Percentiles rank a stretch among this genome's conserved stretches.
Conservation (phyloP, 1,284 basidiomycete species). For the Cystobasidium sp. region DNA sequence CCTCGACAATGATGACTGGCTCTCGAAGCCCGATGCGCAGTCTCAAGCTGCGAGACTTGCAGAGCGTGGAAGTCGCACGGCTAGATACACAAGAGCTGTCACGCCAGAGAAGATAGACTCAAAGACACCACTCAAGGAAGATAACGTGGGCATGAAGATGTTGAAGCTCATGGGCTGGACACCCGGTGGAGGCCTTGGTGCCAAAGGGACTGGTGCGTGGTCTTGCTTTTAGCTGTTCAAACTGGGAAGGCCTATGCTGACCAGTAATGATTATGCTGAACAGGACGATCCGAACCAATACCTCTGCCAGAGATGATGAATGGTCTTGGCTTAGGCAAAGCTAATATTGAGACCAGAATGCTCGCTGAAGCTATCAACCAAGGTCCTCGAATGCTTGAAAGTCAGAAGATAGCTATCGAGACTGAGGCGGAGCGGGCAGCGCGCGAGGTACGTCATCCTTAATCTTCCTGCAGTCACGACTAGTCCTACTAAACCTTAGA, state of each 20-base stretch:
- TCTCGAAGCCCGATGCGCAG: constrained; percentile 13
- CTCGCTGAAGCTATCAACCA: constrained; percentile 34
- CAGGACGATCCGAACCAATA: constrained; percentile 41
- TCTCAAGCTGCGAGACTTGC: constrained; percentile 22
- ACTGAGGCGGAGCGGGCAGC: constrained; percentile 34
- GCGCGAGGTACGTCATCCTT: constrained; percentile 38
- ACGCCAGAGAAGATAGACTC: constrained; percentile 40
- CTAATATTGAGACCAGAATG: constrained; percentile 44
- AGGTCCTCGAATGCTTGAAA: constrained; percentile 30
- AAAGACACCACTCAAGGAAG: constrained; percentile 38
- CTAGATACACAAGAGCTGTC: constrained; percentile 15
- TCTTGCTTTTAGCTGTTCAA: neutral
- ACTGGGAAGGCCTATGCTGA: neutral
- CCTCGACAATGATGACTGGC: constrained; percentile 34
- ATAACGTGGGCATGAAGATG: constrained; percentile 42
- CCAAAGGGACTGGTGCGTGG: constrained; percentile 21
- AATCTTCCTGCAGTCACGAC: too few relatives aligned
- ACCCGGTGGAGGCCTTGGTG: constrained; percentile 38
- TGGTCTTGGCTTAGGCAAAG: constrained; percentile 33
- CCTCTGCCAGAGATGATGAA: constrained; percentile 38
- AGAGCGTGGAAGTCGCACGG: constrained; percentile 17
- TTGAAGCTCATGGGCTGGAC: constrained; percentile 40
- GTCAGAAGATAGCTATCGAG: constrained; percentile 36
- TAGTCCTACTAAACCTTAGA: too few relatives aligned
- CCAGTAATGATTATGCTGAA: neutral